Percentiles rank a stretch among this genome's conserved stretches.
These are phyloP conservation scores for Nakazawaea ishiwadae DNA, from an alignment of 805 yeast genomes.

Conservation along the genomic window DNA sequence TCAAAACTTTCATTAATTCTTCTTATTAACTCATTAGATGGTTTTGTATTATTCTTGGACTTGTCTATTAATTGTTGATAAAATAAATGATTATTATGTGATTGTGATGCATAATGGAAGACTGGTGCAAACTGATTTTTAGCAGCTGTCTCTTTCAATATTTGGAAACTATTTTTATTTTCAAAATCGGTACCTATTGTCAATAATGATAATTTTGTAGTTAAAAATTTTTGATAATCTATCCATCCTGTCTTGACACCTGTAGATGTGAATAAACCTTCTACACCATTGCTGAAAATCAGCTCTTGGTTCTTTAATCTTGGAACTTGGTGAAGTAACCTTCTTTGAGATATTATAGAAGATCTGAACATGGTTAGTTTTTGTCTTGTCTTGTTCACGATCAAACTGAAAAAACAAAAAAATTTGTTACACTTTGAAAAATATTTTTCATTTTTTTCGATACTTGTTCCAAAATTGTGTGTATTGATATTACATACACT, in stretches of 20 bases:
- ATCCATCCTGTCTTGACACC: conserved; percentile 78
- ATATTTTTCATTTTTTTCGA: too few species aligned
- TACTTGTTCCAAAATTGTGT: too few species aligned
- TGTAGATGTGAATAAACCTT: conserved; percentile 56
- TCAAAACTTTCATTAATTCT: conserved; percentile 35
- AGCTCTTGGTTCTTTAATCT: conserved; percentile 35
- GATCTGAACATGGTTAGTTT: neutral
- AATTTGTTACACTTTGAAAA: too few species aligned
- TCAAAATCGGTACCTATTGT: conserved; percentile 82
- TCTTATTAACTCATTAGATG: conserved; percentile 20
- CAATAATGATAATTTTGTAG: conserved; percentile 54
- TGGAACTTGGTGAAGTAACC: conserved; percentile 63
- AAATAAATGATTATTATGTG: conserved; percentile 88
- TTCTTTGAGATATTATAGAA: conserved; percentile 14
- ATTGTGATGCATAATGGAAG: conserved; percentile 88
- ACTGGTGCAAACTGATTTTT: conserved; percentile 59
- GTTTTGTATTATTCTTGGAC: conserved; percentile 8
- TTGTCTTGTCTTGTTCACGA: neutral
- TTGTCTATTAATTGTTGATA: conserved; percentile 51
- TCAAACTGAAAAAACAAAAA: too few species aligned
- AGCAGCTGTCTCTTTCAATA: conserved; percentile 61
- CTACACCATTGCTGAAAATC: conserved; percentile 45
- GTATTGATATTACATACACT: too few species aligned
- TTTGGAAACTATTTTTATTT: conserved; percentile 68
- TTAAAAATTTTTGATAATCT: conserved; percentile 66